Percentiles rank a stretch among this genome's conserved stretches.
Evolutionary conservation across 2,329 filamentous ascomycete species (phyloP).

Genomic region (Stagonosporopsis cucurbitacearum): DNA sequence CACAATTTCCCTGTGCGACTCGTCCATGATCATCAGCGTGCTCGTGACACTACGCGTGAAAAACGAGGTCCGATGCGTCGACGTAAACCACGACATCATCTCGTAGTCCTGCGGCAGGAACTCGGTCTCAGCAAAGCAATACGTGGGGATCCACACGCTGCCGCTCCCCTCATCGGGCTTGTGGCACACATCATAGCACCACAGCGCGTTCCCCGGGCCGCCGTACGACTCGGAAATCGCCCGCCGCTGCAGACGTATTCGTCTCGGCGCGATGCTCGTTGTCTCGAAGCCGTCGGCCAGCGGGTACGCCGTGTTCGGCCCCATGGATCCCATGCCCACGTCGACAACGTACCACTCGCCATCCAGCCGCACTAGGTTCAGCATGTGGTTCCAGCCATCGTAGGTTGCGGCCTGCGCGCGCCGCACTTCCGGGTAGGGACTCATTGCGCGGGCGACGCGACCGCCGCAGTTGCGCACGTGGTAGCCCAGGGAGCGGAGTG

Average conservation of each 20-base stretch:
- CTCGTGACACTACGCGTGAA: constrained; percentile 26
- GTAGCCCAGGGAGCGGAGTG: constrained; percentile 59
- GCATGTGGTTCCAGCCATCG: constrained; percentile 47
- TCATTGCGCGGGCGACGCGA: constrained; percentile 23
- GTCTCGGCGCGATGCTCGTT: constrained; percentile 18
- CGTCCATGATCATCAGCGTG: constrained; percentile 22
- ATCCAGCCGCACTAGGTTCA: constrained; percentile 47
- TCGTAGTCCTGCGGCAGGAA: constrained; percentile 33
- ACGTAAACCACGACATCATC: constrained; percentile 34
- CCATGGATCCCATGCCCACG: constrained; percentile 43
- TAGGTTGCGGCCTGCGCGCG: constrained; percentile 17
- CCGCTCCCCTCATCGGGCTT: background rate
- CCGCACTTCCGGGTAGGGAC: constrained; percentile 19
- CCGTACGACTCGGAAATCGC: constrained; percentile 23
- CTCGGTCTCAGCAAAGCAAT: constrained; percentile 30
- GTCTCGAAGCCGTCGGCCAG: constrained; percentile 19
- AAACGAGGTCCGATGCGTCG: constrained; percentile 22
- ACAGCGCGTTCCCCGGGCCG: constrained; percentile 11
- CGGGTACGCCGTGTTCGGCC: constrained; percentile 19
- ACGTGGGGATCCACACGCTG: constrained; percentile 15
- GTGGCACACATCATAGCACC: constrained; percentile 24
- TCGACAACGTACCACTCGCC: constrained; percentile 38
- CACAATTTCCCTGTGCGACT: constrained; percentile 10
- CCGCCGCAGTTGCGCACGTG: constrained; percentile 33
- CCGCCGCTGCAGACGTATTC: constrained; percentile 15